Evolutionary conservation across 495 filamentous ascomycete species (phyloP).

Genomic region (Wilcoxina mikolae): DNA sequence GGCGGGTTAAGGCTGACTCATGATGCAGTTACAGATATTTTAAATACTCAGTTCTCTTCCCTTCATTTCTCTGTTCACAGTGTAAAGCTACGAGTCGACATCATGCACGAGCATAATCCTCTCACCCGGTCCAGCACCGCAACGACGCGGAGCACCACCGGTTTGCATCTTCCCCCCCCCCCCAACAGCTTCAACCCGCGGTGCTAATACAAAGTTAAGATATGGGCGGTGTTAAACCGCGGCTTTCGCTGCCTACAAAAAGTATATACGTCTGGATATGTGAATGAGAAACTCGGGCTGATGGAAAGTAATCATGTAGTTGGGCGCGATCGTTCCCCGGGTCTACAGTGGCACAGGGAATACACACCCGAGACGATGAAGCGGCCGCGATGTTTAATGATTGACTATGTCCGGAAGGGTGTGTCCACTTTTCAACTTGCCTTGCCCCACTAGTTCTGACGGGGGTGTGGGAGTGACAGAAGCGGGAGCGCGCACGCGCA

Average conservation of each 20-base stretch:
- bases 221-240: constrained; percentile 9
- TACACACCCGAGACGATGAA: constrained; percentile 27
- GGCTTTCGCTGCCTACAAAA: constrained; percentile 21
- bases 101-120: too few relatives aligned
- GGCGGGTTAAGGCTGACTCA: too few relatives aligned
- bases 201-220: neutral
- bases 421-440: too few relatives aligned
- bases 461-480: constrained; percentile 13
- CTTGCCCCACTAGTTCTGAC: neutral
- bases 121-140: too few relatives aligned
- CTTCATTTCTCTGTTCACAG: too few relatives aligned
- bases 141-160: neutral
- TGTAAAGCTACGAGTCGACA: too few relatives aligned
- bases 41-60: too few relatives aligned
- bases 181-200: neutral
- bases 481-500: constrained; percentile 20
- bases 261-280: neutral
- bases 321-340: constrained; percentile 17
- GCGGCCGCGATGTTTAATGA: constrained; percentile 31
- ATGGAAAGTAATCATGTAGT: constrained; percentile 6
- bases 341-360: constrained; percentile 32
- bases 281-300: neutral
- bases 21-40: too few relatives aligned
- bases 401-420: constrained; percentile 30
- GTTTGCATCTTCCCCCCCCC: neutral